These are phyloP conservation scores for Cenchrus fungigraminus DNA, from an alignment of 176 grass and related monocot genomes.

Conservation along the genomic window DNA sequence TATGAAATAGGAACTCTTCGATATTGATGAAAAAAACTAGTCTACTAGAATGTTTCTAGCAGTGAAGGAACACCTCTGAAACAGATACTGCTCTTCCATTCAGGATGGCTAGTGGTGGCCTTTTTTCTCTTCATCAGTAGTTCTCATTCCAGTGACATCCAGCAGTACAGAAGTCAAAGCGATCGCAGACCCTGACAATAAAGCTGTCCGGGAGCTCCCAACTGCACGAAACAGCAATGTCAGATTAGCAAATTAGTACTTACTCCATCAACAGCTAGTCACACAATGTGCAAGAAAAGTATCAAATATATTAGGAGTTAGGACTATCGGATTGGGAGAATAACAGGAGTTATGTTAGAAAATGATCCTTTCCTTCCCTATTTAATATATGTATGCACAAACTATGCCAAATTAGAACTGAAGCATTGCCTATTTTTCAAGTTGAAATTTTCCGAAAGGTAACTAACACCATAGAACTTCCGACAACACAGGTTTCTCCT, in stretches of 20 bases:
- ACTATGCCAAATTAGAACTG: background rate
- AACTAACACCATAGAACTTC: conserved; percentile 23
- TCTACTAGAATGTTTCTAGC: conserved; percentile 14
- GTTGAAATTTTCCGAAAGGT: background rate
- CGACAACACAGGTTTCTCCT: background rate
- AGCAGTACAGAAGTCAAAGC: conserved; percentile 55
- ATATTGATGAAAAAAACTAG: background rate
- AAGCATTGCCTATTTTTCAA: conserved; percentile 14
- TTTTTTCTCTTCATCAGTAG: conserved; percentile 39
- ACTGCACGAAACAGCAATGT: conserved; percentile 40
- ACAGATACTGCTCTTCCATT: conserved; percentile 22
- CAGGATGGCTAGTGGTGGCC: conserved; percentile 24
- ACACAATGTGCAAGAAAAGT: background rate
- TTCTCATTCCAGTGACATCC: conserved; percentile 54
- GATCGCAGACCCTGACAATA: conserved; percentile 46
- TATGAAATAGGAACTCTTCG: conserved; percentile 21
- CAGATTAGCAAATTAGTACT: conserved; percentile 10
- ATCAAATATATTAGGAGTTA: conserved; percentile 14
- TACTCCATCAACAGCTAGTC: background rate
- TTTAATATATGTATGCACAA: background rate
- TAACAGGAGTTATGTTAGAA: background rate
- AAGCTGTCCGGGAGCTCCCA: conserved; percentile 38
- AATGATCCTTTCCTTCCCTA: background rate
- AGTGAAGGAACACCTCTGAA: background rate
- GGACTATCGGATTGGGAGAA: background rate